Evolutionary conservation across 2,329 filamentous ascomycete genomes (phyloP), one percentile per base, ranked within the genome.

Genomic region (Aureobasidium sp.): DNA sequence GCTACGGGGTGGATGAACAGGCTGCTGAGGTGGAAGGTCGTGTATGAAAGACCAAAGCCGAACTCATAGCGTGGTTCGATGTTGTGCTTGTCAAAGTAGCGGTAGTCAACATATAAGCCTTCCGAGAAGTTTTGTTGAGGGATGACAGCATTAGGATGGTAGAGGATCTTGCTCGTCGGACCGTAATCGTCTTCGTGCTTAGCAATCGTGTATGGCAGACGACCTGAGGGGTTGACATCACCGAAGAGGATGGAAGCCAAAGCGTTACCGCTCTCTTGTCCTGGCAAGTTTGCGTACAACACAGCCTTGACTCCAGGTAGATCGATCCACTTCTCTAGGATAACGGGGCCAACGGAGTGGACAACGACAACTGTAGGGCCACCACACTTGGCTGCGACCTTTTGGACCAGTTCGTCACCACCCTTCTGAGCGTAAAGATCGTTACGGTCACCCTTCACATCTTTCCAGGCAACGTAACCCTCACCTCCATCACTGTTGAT

Each of bases 41-140:
- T 91, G 76, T 94, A 96, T 58, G 87, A 90, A 1, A 97, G 81
- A 0, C 92, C 93, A 64, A 86, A 92, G 0, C 93, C 92, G 68
- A 97, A 97, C 51, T 90, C 88, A 71, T 87, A 97, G 0, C 89
- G 87, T 0, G 92, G 92, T 5, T 80, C 79, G 64, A 94, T 87
- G 62, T 81, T 79, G 61, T 87, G 75, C 71, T 88, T 89, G 78
- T 96, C 91, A 68, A 97, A 92, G 73, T 92, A 84, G 13, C 91
- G 87, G 76, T 97, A 96, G 77, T 97, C 93, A 67, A 95, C 86
- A 70, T 92, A 92, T 0, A 96, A 76, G 0, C 90, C 90, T 70
- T 96, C 90, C 0, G 80, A 82, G 71, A 94, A 96, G 66, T 90
- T 86, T 67, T 95, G 90, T 70, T 96, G 90, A 0, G 91, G 90